Base-by-base conservation (phyloP, 2,329 filamentous ascomycete species). In the Sphaerulina musiva region DNA sequence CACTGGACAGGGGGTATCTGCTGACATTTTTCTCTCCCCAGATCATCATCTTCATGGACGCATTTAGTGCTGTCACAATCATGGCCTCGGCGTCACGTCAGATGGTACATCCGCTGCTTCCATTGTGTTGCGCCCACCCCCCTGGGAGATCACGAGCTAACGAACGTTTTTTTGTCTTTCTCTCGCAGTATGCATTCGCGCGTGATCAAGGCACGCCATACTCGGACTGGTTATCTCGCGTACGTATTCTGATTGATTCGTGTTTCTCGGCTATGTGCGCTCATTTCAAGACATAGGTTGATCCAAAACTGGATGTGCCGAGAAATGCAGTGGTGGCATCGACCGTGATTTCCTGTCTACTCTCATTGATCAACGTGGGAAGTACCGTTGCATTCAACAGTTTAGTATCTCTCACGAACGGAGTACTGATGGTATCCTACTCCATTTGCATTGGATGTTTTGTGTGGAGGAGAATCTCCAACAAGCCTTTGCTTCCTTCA, bases 301-400 rank as follows among this genome's bases (percentile, higher is more conserved):
- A 36, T 5, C 45, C 48, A 1, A 34, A 32, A 14, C 45, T 49
- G 8, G 49, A 55, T 34, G 57, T 66, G 11, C 64, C 64, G 1
- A 40, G 64, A n/a, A 65, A 64, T 14, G 60, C 64, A 1, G 62
- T 66, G 34, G 29, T 58, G 20, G 46, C 50, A 4, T 55, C 48
- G 11, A 53, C 55, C 5, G n/a, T 48, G 34, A 50, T 52, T 44
- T 55, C 64, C 2, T 54, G 61, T 9, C 51, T 62, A 1, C 51
- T 62, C 6, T 61, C 59, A 20, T 47, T 60, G 36, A 56, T 59
- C 26, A 70, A 69, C 36, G 57, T 71, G 20, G 69, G 67, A 34
- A 65, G 64, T 34, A 72, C 69, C 26, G 69, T 70, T n/a, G 72
- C 69, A 20, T 69, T 76, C 48, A 68, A 70, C 54, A 70, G 70